Evolutionary conservation across 768 basidiomycete species (phyloP).

Genomic region (Termitomyces sp.): DNA sequence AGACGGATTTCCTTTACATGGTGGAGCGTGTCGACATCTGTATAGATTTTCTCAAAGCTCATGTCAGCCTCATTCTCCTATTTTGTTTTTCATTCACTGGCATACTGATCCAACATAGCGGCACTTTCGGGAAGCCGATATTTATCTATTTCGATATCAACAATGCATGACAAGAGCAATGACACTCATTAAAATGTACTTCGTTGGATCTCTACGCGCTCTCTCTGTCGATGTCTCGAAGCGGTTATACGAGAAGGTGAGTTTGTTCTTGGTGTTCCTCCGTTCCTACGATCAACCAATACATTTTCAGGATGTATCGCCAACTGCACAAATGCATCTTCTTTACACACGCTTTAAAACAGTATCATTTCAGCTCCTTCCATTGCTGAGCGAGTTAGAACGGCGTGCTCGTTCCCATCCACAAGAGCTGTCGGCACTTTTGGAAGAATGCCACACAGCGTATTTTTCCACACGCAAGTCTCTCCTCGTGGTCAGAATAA

Average conservation of each 20-base stretch:
- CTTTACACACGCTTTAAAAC: slow-evolving; percentile 85
- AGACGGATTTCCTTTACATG: slow-evolving; percentile 92
- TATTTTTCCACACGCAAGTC: slow-evolving; percentile 73
- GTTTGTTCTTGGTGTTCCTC: background rate
- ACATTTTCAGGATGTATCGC: slow-evolving; percentile 62
- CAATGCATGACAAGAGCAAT: slow-evolving; percentile 98
- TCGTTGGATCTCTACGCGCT: slow-evolving; percentile 77
- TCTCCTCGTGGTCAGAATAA: slow-evolving; percentile 67
- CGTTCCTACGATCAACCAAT: background rate
- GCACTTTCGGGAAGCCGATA: slow-evolving; percentile 86
- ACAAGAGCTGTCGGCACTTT: slow-evolving; percentile 74
- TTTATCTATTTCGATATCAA: slow-evolving; percentile 94
- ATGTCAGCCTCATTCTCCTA: slow-evolving; percentile 49
- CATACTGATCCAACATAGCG: slow-evolving; percentile 41
- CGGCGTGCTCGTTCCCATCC: slow-evolving; percentile 69
- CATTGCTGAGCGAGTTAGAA: slow-evolving; percentile 83
- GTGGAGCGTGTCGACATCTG: slow-evolving; percentile 94
- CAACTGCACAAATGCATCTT: slow-evolving; percentile 76
- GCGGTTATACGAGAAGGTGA: slow-evolving; percentile 70
- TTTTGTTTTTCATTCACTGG: background rate
- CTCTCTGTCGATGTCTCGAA: slow-evolving; percentile 74
- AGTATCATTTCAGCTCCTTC: slow-evolving; percentile 64
- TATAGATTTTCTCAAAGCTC: slow-evolving; percentile 80
- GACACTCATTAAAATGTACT: slow-evolving; percentile 98
- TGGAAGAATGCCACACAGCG: slow-evolving; percentile 82